Conservation (phyloP, 148 eudicot genomes). For the Pharnaceum exiguum region DNA sequence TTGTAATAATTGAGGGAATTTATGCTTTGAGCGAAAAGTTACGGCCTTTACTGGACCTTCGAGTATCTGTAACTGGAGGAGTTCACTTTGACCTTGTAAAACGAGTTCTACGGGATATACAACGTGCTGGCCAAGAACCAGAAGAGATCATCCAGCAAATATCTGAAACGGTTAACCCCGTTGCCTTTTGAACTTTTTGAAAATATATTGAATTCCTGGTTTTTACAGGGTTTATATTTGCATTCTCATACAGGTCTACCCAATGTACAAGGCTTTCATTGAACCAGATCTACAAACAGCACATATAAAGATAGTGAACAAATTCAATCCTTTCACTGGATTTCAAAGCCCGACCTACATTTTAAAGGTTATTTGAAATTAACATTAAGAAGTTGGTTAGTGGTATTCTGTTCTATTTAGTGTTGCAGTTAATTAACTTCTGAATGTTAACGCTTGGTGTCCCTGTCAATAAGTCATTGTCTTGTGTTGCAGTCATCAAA, state of each 20-base stretch:
- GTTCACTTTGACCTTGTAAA: slow-evolving; percentile 96
- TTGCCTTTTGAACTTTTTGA: slow-evolving; percentile 8
- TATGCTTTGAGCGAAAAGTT: slow-evolving; percentile 91
- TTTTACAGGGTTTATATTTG: slow-evolving; percentile 20
- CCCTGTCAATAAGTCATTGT: background rate
- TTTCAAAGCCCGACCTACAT: slow-evolving; percentile 89
- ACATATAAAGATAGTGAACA: slow-evolving; percentile 83
- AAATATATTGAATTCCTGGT: slow-evolving; percentile 2
- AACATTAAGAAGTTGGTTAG: background rate
- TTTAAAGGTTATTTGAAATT: slow-evolving; percentile 48
- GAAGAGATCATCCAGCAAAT: slow-evolving; percentile 96
- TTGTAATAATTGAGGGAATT: slow-evolving; percentile 91
- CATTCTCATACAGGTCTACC: slow-evolving; percentile 65
- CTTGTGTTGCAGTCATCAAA: slow-evolving; percentile 55
- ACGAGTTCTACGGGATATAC: slow-evolving; percentile 87
- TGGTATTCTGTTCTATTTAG: background rate
- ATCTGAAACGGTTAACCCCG: slow-evolving; percentile 74
- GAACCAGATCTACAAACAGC: slow-evolving; percentile 97
- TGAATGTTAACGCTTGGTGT: background rate
- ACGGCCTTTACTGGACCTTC: slow-evolving; percentile 82
- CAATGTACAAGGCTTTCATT: slow-evolving; percentile 97
- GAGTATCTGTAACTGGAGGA: slow-evolving; percentile 93
- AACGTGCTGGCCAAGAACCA: slow-evolving; percentile 95
- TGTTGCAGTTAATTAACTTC: background rate
- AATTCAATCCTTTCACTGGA: slow-evolving; percentile 94